Base-by-base conservation (phyloP, 768 basidiomycete genomes). In the Lactarius hengduanensis region DNA sequence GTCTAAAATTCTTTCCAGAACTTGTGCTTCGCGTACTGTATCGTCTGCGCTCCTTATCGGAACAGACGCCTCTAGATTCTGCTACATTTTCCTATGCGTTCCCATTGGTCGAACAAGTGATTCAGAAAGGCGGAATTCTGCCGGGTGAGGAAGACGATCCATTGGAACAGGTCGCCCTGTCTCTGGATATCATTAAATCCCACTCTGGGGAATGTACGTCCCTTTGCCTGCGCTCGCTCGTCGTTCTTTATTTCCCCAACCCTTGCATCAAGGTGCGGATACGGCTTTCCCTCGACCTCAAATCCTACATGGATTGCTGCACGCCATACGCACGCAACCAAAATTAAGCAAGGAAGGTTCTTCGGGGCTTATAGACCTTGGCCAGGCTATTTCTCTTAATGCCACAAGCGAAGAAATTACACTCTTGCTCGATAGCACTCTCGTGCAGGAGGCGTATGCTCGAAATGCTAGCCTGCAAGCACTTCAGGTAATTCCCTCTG, bases 381-480 rank as follows among this genome's bases (percentile, higher is more conserved):
- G 90, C 41, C 89, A 91, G 72, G 88, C 92, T 1, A 88, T 96
- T 55, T 83, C 86, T 59, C 78, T 81, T 6, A 88, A 80, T 22
- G 88, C 90, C 0, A 83, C 84, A 1, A 71, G 73, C 15, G 82
- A 80, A 20, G 96, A 99, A 73, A 80, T 86, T 3, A 71, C 76
- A 1, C 83, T 86, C 20, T 78, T 98, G 50, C 78, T 98, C 28
- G 77, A 75, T 11, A 93, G 94, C 2, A 90, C 88, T 0, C 80
- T 98, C 9, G 77, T 83, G n/a, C 92, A 94, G 71, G 96, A 98
- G 72, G 88, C 88, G 0, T 90, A 93, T 72, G 92, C 91, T 1
- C 84, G 96, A 18, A 91, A 90, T 72, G 88, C 94, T 10, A 94
- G 92, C 72, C 78, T 98, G n/a, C 94, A 96, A 72, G 83, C 95